phyloP scores from a whole-genome alignment of 257 asterid species.

The Dorcoceras hygrometricum region DNA sequence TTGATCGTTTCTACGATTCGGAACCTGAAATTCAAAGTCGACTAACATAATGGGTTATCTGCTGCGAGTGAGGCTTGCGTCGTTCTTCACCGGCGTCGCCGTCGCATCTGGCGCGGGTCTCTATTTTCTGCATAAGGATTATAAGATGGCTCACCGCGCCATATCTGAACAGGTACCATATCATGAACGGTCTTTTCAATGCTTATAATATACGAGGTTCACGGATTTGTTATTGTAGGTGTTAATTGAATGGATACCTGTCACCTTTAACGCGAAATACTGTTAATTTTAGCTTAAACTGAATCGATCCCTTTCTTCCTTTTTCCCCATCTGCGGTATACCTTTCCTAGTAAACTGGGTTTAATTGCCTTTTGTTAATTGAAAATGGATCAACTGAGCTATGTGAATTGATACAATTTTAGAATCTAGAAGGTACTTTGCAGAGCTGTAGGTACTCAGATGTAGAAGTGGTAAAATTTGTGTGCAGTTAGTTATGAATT shows the following conservation, averaged over 20 bases:
- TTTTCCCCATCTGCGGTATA: background rate
- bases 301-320: background rate
- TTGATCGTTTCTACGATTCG: conserved; percentile 3
- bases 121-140: conserved; percentile 73
- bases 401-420: no score
- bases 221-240: conserved; percentile 1
- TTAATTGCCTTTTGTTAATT: background rate
- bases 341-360: background rate
- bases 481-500: background rate
- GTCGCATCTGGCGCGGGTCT: conserved; percentile 75
- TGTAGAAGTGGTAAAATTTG: background rate
- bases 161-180: conserved; percentile 57
- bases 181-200: background rate
- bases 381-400: background rate
- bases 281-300: background rate
- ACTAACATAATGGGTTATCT: conserved; percentile 63
- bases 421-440: background rate
- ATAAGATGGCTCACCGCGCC: conserved; percentile 59
- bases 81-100: conserved; percentile 89
- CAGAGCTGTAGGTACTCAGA: background rate
- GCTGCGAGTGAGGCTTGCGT: conserved; percentile 77
- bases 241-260: conserved; percentile 9
- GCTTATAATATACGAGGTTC: background rate
- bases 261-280: background rate
- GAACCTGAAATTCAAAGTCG: conserved; percentile 19